These are phyloP conservation scores for Silene vulgaris DNA, from an alignment of 179 eudicot species.

Conservation along the genomic window DNA sequence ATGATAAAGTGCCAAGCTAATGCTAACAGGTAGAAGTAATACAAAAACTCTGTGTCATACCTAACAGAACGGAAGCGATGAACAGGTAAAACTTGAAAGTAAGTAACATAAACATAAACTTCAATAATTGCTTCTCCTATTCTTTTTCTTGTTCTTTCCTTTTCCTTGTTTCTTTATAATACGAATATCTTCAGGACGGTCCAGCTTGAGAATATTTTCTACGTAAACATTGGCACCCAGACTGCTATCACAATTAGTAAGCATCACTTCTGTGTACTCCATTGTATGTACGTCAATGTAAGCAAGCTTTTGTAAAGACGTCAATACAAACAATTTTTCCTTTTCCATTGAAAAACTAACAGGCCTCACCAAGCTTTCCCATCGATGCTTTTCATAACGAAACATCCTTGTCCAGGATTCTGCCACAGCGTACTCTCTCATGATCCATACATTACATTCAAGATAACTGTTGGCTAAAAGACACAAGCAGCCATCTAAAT, in stretches of 20 bases:
- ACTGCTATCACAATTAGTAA: neutral
- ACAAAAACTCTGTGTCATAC: too few species aligned
- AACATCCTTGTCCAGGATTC: conserved; percentile 17
- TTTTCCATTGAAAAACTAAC: neutral
- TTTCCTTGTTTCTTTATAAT: neutral
- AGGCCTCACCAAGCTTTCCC: neutral
- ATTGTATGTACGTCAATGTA: conserved; percentile 14
- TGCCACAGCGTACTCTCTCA: conserved; percentile 23
- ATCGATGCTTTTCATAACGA: neutral
- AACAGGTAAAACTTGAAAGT: too few species aligned
- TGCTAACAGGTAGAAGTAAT: too few species aligned
- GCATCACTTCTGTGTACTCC: neutral
- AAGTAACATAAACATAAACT: too few species aligned
- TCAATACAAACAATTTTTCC: neutral
- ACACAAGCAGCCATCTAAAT: conserved; percentile 18
- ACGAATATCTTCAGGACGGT: neutral
- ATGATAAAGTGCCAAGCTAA: neutral
- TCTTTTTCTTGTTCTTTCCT: neutral
- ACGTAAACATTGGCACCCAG: conserved; percentile 11
- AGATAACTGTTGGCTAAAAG: neutral
- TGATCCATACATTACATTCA: conserved; percentile 18
- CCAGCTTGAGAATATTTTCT: conserved; percentile 15
- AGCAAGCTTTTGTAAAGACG: neutral
- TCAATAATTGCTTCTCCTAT: neutral
- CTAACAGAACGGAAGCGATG: too few species aligned